A percentile compares a stretch with the other conserved stretches of the same genome.
phyloP scores from a whole-genome alignment of 768 basidiomycete genomes.

The Mycena venus region DNA sequence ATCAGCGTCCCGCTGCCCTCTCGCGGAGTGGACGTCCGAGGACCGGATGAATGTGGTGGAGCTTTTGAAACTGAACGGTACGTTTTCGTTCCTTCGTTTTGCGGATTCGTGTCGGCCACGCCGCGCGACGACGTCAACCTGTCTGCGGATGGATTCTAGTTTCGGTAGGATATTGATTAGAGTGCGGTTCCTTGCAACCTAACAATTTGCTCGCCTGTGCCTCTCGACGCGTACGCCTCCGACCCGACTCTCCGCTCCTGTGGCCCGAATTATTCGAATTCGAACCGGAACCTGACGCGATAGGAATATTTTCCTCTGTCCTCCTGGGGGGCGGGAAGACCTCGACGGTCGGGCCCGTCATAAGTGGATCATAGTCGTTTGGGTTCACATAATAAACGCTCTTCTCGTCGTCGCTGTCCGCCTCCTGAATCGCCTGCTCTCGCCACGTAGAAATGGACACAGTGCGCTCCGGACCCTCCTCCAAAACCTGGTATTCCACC shows the following conservation, averaged over 20 bases:
- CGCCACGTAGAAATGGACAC: constrained; percentile 71
- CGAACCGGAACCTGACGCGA: background rate
- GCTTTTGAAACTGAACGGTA: background rate
- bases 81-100: background rate
- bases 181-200: background rate
- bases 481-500: constrained; percentile 55
- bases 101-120: background rate
- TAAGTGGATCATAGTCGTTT: constrained; percentile 43
- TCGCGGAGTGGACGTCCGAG: constrained; percentile 29
- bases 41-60: constrained; percentile 1
- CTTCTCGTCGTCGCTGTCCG: constrained; percentile 52
- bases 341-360: background rate
- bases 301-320: background rate
- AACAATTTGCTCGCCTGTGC: background rate
- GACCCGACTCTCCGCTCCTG: background rate
- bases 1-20: constrained; percentile 26
- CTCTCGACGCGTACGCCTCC: background rate
- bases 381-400: constrained; percentile 61
- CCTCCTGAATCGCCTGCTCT: constrained; percentile 62
- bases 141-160: background rate
- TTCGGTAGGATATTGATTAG: background rate
- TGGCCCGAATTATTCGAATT: constrained; percentile 7
- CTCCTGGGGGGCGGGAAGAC: background rate
- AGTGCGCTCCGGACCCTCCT: constrained; percentile 64
- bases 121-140: background rate